Percentiles rank a stretch among this genome's conserved stretches.
These are phyloP conservation scores for Plenodomus tracheiphilus DNA, from an alignment of 2,329 filamentous ascomycete species.

Conservation along the genomic window DNA sequence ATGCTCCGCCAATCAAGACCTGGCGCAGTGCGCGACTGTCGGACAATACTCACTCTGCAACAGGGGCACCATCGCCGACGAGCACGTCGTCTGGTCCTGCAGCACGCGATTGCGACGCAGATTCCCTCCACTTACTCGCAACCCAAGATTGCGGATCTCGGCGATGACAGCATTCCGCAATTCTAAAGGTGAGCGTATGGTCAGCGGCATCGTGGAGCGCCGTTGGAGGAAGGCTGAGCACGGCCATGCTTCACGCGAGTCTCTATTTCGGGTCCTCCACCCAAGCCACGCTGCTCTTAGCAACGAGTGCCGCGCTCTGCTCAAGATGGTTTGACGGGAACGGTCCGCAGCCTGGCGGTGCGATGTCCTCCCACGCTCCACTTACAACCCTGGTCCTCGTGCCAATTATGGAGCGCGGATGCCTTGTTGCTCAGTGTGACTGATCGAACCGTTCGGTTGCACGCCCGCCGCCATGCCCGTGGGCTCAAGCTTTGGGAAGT, in stretches of 20 bases:
- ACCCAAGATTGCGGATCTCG: slow-evolving; percentile 8
- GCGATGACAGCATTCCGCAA: slow-evolving; percentile 23
- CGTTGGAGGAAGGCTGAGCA: slow-evolving; percentile 39
- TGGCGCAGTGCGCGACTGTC: slow-evolving; percentile 9
- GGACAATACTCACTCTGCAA: slow-evolving; percentile 13
- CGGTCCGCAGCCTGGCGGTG: slow-evolving; percentile 43
- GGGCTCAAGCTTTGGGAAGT: slow-evolving; percentile 36
- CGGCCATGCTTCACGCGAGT: slow-evolving; percentile 21
- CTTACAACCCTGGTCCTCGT: slow-evolving; percentile 19
- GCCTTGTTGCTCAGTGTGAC: slow-evolving; percentile 31
- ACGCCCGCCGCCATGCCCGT: slow-evolving; percentile 39
- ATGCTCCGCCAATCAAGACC: slow-evolving; percentile 20
- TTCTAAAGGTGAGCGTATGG: slow-evolving; percentile 23
- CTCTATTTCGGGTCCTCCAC: slow-evolving; percentile 36
- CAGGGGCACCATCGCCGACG: slow-evolving; percentile 18
- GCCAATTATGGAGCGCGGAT: slow-evolving; percentile 38
- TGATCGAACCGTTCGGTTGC: slow-evolving; percentile 42
- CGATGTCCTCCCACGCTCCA: slow-evolving; percentile 19
- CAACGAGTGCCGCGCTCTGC: slow-evolving; percentile 28
- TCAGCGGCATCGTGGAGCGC: slow-evolving; percentile 32
- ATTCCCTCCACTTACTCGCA: slow-evolving; percentile 4
- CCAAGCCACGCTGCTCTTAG: slow-evolving; percentile 40
- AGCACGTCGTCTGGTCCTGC: slow-evolving; percentile 3
- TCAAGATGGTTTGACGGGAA: slow-evolving; percentile 37
- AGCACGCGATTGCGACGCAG: slow-evolving; percentile 7